Evolutionary conservation across 306 rosid species (phyloP).

Genomic region (Lithocarpus polystachyus): DNA sequence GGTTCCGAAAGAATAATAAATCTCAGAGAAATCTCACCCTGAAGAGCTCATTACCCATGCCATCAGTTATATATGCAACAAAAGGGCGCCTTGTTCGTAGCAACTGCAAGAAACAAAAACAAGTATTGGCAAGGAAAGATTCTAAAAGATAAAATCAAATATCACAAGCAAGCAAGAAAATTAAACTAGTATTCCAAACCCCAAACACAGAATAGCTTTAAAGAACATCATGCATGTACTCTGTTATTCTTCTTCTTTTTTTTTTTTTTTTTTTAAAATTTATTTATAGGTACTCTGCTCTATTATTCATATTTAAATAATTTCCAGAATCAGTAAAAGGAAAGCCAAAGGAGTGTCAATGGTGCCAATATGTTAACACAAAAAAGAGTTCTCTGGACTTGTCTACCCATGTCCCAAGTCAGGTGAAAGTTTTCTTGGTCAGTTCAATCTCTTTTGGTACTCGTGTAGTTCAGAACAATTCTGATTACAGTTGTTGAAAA

Average conservation of each 20-base stretch:
- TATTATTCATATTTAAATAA: background rate
- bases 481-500: background rate
- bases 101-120: conserved; percentile 49
- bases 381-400: background rate
- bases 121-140: conserved; percentile 16
- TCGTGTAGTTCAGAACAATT: background rate
- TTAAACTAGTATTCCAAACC: background rate
- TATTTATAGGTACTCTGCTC: too few relatives aligned
- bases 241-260: background rate
- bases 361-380: background rate
- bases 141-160: background rate
- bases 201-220: background rate
- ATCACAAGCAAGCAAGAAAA: conserved; percentile 4
- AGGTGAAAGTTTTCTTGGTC: background rate
- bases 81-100: conserved; percentile 88
- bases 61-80: conserved; percentile 83
- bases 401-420: background rate
- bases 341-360: background rate
- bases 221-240: background rate
- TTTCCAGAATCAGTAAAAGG: background rate
- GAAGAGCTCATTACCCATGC: conserved; percentile 73
- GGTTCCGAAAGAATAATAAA: background rate
- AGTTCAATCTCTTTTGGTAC: background rate
- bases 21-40: conserved; percentile 53
- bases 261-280: background rate